These are phyloP conservation scores for Trichosanthes truncata DNA, from an alignment of 306 rosid genomes.

Conservation along the genomic window DNA sequence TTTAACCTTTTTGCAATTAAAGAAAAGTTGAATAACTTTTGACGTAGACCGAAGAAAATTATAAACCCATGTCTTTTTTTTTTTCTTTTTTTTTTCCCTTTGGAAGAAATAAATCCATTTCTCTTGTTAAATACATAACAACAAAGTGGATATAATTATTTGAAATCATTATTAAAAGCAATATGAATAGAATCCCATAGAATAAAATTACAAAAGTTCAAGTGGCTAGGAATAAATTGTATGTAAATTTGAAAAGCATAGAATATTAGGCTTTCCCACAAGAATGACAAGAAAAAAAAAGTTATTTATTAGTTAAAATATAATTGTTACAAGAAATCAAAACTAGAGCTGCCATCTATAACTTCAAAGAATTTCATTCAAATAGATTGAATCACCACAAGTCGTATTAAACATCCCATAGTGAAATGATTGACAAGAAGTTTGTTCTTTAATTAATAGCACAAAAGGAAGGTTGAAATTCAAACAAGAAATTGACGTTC, in stretches of 20 bases:
- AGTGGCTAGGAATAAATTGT: neutral
- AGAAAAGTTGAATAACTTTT: neutral
- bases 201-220: neutral
- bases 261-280: neutral
- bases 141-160: neutral
- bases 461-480: neutral
- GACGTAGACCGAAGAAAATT: neutral
- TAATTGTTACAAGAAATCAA: neutral
- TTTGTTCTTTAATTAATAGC: neutral
- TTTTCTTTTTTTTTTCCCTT: too few relatives aligned
- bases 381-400: neutral
- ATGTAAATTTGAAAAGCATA: neutral
- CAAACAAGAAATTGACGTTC: neutral
- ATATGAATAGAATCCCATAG: neutral
- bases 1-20: neutral
- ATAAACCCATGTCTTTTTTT: neutral
- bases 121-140: neutral
- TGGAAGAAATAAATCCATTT: too few relatives aligned
- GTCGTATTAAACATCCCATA: neutral
- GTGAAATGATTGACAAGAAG: neutral
- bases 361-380: neutral
- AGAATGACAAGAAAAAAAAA: neutral
- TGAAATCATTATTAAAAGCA: neutral
- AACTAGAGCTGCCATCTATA: neutral
- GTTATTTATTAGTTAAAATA: neutral